Conservation (phyloP, 2,329 filamentous ascomycete species). For the Clonostachys rhizophaga region DNA sequence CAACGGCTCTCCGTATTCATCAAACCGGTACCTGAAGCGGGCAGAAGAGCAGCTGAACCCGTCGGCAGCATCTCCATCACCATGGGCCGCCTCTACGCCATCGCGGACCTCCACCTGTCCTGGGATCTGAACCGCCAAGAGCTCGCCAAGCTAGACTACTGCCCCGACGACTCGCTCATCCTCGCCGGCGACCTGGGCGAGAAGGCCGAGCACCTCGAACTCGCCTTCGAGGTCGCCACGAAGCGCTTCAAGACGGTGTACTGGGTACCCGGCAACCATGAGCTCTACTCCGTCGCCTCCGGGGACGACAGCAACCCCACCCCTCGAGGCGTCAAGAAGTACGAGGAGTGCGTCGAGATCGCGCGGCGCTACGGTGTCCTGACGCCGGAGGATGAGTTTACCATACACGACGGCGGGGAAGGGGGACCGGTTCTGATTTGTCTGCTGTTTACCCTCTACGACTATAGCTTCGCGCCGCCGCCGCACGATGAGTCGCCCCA, state of each 20-base stretch:
- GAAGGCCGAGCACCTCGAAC: slow-evolving; percentile 22
- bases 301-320: slow-evolving; percentile 12
- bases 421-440: slow-evolving; percentile 42
- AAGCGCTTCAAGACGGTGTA: slow-evolving; percentile 32
- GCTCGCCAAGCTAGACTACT: slow-evolving; percentile 17
- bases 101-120: slow-evolving; percentile 28
- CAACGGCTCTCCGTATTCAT: too few relatives aligned
- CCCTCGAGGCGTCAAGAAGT: slow-evolving; percentile 43
- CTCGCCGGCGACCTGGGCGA: slow-evolving; percentile 29
- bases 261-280: slow-evolving; percentile 55
- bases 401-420: slow-evolving; percentile 43
- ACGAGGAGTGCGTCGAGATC: slow-evolving; percentile 46
- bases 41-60: too few relatives aligned
- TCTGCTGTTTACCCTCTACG: slow-evolving; percentile 55
- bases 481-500: slow-evolving; percentile 28
- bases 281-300: slow-evolving; percentile 45
- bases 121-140: slow-evolving; percentile 22
- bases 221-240: slow-evolving; percentile 21
- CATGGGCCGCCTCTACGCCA: slow-evolving; percentile 19
- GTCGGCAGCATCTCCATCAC: too few relatives aligned
- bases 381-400: slow-evolving; percentile 51
- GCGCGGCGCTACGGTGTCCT: slow-evolving; percentile 45
- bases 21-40: too few relatives aligned
- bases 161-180: slow-evolving; percentile 27
- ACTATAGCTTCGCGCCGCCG: slow-evolving; percentile 51